Conservation (phyloP, 495 filamentous ascomycete genomes). For the Delitschia confertaspora region DNA sequence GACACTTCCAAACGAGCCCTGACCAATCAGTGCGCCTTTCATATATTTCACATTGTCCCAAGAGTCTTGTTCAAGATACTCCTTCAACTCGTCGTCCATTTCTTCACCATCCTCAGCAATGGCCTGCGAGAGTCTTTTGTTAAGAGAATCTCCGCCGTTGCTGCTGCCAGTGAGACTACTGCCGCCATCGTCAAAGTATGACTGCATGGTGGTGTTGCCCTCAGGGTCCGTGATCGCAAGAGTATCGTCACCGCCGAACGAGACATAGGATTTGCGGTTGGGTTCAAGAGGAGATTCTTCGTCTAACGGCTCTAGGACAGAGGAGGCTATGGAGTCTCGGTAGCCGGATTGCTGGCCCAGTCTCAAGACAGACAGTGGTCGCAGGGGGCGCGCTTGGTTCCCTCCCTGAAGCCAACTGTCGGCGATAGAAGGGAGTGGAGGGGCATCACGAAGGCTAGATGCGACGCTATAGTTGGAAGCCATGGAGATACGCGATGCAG, state of each 20-base stretch:
- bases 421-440: conserved; percentile 92
- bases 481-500: conserved; percentile 83
- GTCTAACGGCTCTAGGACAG: conserved; percentile 76
- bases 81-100: conserved; percentile 49
- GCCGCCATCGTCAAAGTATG: conserved; percentile 76
- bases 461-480: conserved; percentile 89
- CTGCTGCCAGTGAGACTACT: conserved; percentile 65
- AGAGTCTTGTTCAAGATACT: conserved; percentile 79
- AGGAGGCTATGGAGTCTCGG: conserved; percentile 79
- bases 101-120: conserved; percentile 78
- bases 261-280: conserved; percentile 92
- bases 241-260: conserved; percentile 62
- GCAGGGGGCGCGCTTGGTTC: conserved; percentile 39
- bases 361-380: conserved; percentile 56
- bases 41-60: conserved; percentile 98
- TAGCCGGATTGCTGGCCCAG: conserved; percentile 53
- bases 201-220: conserved; percentile 55
- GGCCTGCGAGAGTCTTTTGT: conserved; percentile 54
- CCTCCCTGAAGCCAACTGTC: conserved; percentile 76
- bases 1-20: conserved; percentile 94
- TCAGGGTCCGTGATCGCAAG: conserved; percentile 68
- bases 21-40: conserved; percentile 94
- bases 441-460: conserved; percentile 77
- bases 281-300: conserved; percentile 87
- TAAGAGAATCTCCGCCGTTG: conserved; percentile 57